Evolutionary conservation across 2,329 filamentous ascomycete species (phyloP), one percentile per base, ranked within the genome.

Genomic region (Amauroascus niger): DNA sequence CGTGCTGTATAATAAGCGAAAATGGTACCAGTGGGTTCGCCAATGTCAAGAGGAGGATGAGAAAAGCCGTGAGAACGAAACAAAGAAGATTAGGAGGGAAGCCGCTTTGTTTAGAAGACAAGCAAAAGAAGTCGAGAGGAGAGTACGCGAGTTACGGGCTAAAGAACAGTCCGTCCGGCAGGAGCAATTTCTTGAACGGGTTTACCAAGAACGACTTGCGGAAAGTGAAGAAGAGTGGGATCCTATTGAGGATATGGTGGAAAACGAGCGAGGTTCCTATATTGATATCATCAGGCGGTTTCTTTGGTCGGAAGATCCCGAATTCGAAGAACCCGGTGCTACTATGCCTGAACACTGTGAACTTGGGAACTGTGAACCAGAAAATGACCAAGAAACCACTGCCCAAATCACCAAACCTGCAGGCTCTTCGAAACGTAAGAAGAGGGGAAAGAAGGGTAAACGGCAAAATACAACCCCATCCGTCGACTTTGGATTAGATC

Each of bases 1-100:
- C 50, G 65, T 76, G 8, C 63, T 76, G 43, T 75, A 75, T 58
- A 63, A 69, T 54, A 67, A 54, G 30, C 69, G 74, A 60, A 71
- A 75, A 55, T 77, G 75, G 74, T 76, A 70, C 58, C 63, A 65
- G n/a, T 76, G 74, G 74, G 67, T 76, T 5, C 65, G 69, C 13
- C 57, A 72, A 52, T 69, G 66, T 32, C 74, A 77, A 58, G 66
- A 72, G 14, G 66, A 71, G 26, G 74, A 76, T 61, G 75, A 76
- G 51, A 61, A 63, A 22, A 66, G 61, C 3, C 70, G 72, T 26
- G 74, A 76, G 8, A 75, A 71, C 43, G 76, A 77, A 60, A 71
- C 71, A 44, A 74, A 72, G 62, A 76, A 76, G 58, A 65, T 76
- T 49, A 76, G 76, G 59, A 65, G 69, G 33, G 75, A 78, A 58